These are phyloP conservation scores for Phyllosticta capitalensis DNA, from an alignment of 2,329 filamentous ascomycete species.

Conservation along the genomic window DNA sequence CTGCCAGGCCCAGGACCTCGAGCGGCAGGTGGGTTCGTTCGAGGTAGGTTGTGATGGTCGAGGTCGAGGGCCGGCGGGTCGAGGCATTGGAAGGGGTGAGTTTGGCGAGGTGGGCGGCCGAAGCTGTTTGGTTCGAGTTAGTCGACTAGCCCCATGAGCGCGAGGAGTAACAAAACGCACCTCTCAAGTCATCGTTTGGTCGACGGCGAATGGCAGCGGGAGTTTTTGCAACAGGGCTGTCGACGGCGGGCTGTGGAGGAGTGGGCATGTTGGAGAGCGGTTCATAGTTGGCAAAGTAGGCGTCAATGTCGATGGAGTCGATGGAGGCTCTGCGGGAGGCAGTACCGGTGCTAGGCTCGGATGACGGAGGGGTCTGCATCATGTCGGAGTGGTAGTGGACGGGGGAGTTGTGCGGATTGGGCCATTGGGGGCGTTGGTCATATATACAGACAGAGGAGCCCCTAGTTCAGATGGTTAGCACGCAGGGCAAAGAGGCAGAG, in stretches of 20 bases:
- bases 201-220: background rate
- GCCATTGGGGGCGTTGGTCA: background rate
- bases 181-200: slow-evolving; percentile 7
- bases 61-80: slow-evolving; percentile 19
- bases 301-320: slow-evolving; percentile 29
- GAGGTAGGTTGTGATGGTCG: slow-evolving; percentile 22
- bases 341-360: background rate
- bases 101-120: slow-evolving; percentile 26
- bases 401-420: background rate
- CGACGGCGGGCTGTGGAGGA: slow-evolving; percentile 21
- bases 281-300: slow-evolving; percentile 29
- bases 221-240: background rate
- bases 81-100: slow-evolving; percentile 27
- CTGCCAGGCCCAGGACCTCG: slow-evolving; percentile 28
- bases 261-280: slow-evolving; percentile 32
- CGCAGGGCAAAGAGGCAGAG: background rate
- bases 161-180: background rate
- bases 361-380: slow-evolving; percentile 13
- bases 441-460: background rate
- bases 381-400: background rate
- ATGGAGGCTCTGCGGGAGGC: slow-evolving; percentile 11
- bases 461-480: slow-evolving; percentile 6
- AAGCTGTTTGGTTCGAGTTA: slow-evolving; percentile 16
- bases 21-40: slow-evolving; percentile 23
- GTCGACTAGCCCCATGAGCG: background rate